Evolutionary conservation across 306 rosid species (phyloP).

Genomic region (Abrus precatorius): DNA sequence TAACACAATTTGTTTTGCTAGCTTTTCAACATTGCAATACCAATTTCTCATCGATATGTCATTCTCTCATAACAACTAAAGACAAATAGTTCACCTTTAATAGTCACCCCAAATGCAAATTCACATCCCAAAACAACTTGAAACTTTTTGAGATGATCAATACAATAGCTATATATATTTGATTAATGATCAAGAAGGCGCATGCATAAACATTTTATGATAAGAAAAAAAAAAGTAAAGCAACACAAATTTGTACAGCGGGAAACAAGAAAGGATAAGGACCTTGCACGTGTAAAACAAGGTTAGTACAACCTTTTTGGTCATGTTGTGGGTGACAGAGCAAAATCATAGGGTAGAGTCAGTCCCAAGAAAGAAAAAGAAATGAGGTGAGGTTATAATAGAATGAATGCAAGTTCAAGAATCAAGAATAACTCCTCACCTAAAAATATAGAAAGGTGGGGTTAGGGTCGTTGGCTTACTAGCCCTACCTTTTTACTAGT

Average conservation of each 20-base stretch:
- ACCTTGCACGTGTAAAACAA: constrained; percentile 43
- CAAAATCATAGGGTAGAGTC: constrained; percentile 27
- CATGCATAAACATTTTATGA: constrained; percentile 16
- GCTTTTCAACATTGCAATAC: not conserved
- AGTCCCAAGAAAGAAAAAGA: constrained; percentile 33
- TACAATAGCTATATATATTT: not conserved
- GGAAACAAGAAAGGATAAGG: constrained; percentile 23
- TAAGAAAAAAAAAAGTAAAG: not conserved
- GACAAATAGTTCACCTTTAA: not conserved
- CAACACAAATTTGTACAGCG: constrained; percentile 20
- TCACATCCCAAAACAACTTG: constrained; percentile 13
- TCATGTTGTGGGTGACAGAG: constrained; percentile 48
- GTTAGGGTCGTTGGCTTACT: constrained; percentile 47
- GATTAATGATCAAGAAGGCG: not conserved
- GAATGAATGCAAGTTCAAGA: constrained; percentile 27
- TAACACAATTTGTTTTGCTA: constrained; percentile 1
- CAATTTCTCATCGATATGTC: not conserved
- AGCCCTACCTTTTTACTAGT: constrained; percentile 43
- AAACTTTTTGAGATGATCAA: not conserved
- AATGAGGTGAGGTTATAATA: not conserved
- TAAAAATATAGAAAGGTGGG: constrained; percentile 32
- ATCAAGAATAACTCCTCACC: constrained; percentile 45
- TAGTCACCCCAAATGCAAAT: not conserved
- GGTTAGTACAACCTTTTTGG: constrained; percentile 39
- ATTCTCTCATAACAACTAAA: not conserved